These are phyloP conservation scores for Chlorokybus atmophyticus DNA, from an alignment of 139 green algal genomes.

Conservation along the genomic window DNA sequence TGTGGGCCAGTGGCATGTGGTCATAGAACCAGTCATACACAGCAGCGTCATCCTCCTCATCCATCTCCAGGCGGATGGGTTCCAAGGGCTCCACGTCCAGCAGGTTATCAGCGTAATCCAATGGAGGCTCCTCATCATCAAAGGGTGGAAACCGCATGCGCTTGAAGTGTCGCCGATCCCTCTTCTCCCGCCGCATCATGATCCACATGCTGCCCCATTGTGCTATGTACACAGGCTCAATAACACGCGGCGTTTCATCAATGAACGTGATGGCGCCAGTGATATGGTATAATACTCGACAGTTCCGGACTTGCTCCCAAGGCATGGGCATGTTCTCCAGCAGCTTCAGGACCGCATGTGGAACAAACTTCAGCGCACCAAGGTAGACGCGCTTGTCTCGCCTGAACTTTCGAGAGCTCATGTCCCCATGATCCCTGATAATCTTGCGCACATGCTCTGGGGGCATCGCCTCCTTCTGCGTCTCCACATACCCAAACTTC, in stretches of 20 bases:
- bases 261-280: slow-evolving; percentile 99
- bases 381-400: slow-evolving; percentile 98
- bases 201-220: slow-evolving; percentile 99
- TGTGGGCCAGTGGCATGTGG: slow-evolving; percentile 76
- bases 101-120: slow-evolving; percentile 98
- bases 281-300: slow-evolving; percentile 95
- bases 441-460: slow-evolving; percentile 97
- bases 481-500: slow-evolving; percentile 78
- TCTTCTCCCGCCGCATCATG: slow-evolving; percentile 99
- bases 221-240: slow-evolving; percentile 92
- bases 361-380: slow-evolving; percentile 97
- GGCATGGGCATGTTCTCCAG: slow-evolving; percentile 99
- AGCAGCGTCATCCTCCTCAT: slow-evolving; percentile 78
- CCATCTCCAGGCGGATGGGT: slow-evolving; percentile 93
- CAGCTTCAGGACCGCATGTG: slow-evolving; percentile 98
- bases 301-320: slow-evolving; percentile 95
- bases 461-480: slow-evolving; percentile 94
- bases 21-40: slow-evolving; percentile 94
- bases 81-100: slow-evolving; percentile 92
- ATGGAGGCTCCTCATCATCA: slow-evolving; percentile 96
- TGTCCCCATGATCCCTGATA: slow-evolving; percentile 95
- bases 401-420: slow-evolving; percentile 90
- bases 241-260: slow-evolving; percentile 90
- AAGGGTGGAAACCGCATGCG: slow-evolving; percentile 99
- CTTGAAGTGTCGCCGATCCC: slow-evolving; percentile 98